Percentiles rank a stretch among this genome's conserved stretches.
phyloP scores from a whole-genome alignment of 768 basidiomycete genomes.

The Mycena olivaceomarginata region DNA sequence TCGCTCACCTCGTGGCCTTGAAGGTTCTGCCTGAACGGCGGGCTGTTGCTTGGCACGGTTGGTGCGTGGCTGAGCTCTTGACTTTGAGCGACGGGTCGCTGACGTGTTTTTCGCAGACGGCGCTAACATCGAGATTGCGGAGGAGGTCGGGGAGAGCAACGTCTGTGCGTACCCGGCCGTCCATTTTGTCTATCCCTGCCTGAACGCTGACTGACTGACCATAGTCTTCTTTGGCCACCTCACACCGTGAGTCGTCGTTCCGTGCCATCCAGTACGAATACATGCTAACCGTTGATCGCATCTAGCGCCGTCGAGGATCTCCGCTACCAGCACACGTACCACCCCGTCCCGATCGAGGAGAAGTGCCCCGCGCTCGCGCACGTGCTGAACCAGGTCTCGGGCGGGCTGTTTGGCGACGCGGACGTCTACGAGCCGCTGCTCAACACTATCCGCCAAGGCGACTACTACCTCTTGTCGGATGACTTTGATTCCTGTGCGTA shows the following conservation, averaged over 20 bases:
- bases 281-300: conserved; percentile 2
- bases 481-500: conserved; percentile 94
- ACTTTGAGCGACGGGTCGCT: background rate
- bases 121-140: conserved; percentile 97
- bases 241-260: conserved; percentile 70
- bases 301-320: conserved; percentile 86
- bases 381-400: conserved; percentile 85
- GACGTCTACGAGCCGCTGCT: conserved; percentile 91
- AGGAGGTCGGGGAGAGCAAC: conserved; percentile 95
- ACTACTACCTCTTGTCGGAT: conserved; percentile 90
- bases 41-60: conserved; percentile 90
- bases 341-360: conserved; percentile 86
- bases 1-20: too few relatives aligned
- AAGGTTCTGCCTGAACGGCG: conserved; percentile 90
- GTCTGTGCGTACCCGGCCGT: conserved; percentile 79
- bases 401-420: conserved; percentile 88
- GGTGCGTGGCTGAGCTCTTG: conserved; percentile 57
- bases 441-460: conserved; percentile 85
- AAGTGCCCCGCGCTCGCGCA: conserved; percentile 89
- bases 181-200: conserved; percentile 25
- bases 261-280: background rate
- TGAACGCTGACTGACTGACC: background rate
- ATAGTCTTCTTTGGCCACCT: conserved; percentile 94
- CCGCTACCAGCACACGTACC: conserved; percentile 90
- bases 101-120: conserved; percentile 74